Percentiles rank a stretch among this genome's conserved stretches.
phyloP scores from a whole-genome alignment of 768 basidiomycete genomes.

The Agaricus bisporus region DNA sequence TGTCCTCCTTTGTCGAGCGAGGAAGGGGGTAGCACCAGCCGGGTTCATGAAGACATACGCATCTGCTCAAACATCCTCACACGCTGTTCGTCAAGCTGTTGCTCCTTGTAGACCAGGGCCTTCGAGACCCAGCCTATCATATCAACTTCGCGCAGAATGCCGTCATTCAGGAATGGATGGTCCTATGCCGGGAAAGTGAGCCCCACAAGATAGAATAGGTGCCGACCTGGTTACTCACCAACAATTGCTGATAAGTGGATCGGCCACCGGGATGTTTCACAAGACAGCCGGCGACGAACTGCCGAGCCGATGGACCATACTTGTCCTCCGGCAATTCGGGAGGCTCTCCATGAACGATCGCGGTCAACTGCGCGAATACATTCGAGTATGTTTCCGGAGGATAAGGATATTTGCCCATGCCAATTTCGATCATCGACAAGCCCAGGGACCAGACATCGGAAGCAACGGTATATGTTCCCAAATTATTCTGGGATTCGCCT shows the following conservation, averaged over 20 bases:
- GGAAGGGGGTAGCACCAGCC: neutral
- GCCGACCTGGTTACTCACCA: constrained; percentile 38
- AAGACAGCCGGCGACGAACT: constrained; percentile 80
- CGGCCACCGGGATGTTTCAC: constrained; percentile 72
- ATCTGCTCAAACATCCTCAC: constrained; percentile 7
- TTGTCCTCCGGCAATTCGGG: constrained; percentile 73
- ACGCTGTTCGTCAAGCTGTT: constrained; percentile 7
- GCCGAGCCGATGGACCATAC: constrained; percentile 63
- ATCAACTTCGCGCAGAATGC: constrained; percentile 8
- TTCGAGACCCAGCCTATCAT: constrained; percentile 12
- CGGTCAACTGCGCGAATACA: constrained; percentile 92
- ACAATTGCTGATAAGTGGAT: constrained; percentile 78
- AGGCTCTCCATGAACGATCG: constrained; percentile 93
- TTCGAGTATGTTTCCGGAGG: constrained; percentile 97
- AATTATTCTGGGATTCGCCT: constrained; percentile 82
- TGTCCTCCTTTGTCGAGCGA: neutral
- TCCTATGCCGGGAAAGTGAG: constrained; percentile 1
- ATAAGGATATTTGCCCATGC: constrained; percentile 87
- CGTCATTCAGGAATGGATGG: constrained; percentile 11
- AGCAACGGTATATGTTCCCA: constrained; percentile 90
- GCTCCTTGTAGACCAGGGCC: constrained; percentile 6
- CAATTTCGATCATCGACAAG: constrained; percentile 89
- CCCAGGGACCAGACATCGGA: constrained; percentile 99
- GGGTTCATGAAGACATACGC: neutral
- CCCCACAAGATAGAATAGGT: neutral